These are phyloP conservation scores for Zasmidium cellare DNA, from an alignment of 2,329 filamentous ascomycete genomes.

Conservation along the genomic window DNA sequence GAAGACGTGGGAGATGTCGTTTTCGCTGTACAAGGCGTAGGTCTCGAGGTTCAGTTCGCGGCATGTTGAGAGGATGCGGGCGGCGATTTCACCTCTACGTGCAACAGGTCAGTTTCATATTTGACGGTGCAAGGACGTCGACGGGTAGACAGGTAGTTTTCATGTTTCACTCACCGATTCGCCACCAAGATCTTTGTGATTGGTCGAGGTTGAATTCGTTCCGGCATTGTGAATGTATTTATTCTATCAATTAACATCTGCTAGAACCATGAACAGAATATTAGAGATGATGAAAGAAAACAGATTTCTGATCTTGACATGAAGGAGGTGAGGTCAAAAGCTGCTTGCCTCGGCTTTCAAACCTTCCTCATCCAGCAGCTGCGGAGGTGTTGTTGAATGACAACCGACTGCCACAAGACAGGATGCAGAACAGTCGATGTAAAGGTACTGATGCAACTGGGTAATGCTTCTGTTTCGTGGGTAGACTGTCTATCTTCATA, in stretches of 20 bases:
- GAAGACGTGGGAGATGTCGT: slow-evolving; percentile 57
- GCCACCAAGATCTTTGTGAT: slow-evolving; percentile 32
- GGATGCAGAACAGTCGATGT: no score
- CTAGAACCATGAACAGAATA: background rate
- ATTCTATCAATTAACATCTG: background rate
- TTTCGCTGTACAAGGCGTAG: slow-evolving; percentile 55
- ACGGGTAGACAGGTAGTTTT: no score
- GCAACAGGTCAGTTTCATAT: no score
- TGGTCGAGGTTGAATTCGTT: slow-evolving; percentile 18
- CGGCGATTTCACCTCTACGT: slow-evolving; percentile 67
- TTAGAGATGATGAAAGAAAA: background rate
- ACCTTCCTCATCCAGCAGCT: background rate
- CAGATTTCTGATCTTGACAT: background rate
- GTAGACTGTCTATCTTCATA: slow-evolving; percentile 5
- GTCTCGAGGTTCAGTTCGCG: slow-evolving; percentile 60
- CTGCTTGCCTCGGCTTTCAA: slow-evolving; percentile 5
- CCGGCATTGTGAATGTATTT: background rate
- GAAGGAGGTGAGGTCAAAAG: slow-evolving; percentile 6
- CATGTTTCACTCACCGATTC: slow-evolving; percentile 25
- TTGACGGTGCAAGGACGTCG: no score
- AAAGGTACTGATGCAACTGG: no score
- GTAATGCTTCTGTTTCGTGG: slow-evolving; percentile 6
- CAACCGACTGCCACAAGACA: background rate
- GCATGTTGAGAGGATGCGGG: slow-evolving; percentile 60
- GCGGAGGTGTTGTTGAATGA: background rate